Evolutionary conservation across 2,329 filamentous ascomycete genomes (phyloP).

Genomic region (Aureobasidium mangrovei): DNA sequence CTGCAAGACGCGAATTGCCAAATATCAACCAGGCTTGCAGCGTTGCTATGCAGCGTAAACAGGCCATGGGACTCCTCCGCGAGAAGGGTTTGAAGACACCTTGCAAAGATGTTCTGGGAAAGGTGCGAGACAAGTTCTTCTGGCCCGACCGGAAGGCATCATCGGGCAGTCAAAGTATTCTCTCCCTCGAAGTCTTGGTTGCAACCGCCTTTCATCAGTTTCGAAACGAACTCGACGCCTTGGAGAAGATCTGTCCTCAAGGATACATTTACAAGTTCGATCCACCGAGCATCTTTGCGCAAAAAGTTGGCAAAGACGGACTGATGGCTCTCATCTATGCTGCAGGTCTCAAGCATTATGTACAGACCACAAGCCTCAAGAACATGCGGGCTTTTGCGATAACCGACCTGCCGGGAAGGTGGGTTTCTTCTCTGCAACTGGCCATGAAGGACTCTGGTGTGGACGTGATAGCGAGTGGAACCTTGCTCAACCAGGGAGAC

Average conservation of each 20-base stretch:
- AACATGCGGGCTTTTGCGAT: background rate
- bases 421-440: background rate
- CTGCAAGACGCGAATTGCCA: background rate
- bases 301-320: background rate
- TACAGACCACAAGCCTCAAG: background rate
- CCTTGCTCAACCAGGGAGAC: background rate
- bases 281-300: background rate
- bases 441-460: background rate
- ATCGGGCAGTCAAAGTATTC: background rate
- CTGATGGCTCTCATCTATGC: conserved; percentile 7
- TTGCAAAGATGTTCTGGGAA: background rate
- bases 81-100: background rate
- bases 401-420: background rate
- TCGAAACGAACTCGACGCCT: background rate
- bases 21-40: background rate
- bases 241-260: conserved; percentile 1
- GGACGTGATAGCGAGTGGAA: background rate
- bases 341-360: conserved; percentile 7
- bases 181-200: conserved; percentile 8
- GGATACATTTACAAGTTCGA: conserved; percentile 8
- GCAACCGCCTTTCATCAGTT: conserved; percentile 3
- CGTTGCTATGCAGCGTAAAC: background rate
- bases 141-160: background rate
- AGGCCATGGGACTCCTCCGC: background rate
- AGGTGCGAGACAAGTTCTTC: background rate